Percentiles rank a stretch among this genome's conserved stretches.
phyloP scores from a whole-genome alignment of 768 basidiomycete species.

The Rhizopogon vesiculosus region DNA sequence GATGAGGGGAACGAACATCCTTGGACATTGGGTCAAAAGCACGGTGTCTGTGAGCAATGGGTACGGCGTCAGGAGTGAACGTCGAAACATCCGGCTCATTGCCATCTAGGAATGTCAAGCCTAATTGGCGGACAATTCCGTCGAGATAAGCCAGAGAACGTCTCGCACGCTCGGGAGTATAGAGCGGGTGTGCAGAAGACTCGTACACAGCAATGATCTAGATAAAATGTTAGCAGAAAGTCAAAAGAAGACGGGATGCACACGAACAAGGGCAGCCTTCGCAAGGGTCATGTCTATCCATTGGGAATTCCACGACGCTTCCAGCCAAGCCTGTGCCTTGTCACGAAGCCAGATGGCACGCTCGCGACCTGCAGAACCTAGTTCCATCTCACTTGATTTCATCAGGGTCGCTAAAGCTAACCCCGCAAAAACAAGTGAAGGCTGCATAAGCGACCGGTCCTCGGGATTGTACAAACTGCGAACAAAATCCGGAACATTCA shows the following conservation, averaged over 20 bases:
- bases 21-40: slow-evolving; percentile 23
- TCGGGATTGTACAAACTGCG: slow-evolving; percentile 46
- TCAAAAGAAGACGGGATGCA: background rate
- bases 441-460: slow-evolving; percentile 57
- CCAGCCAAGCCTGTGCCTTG: slow-evolving; percentile 50
- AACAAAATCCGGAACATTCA: slow-evolving; percentile 54
- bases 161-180: slow-evolving; percentile 50
- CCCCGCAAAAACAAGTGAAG: slow-evolving; percentile 62
- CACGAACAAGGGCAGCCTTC: slow-evolving; percentile 64
- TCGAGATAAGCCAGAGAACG: slow-evolving; percentile 57
- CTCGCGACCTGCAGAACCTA: slow-evolving; percentile 46
- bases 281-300: slow-evolving; percentile 63
- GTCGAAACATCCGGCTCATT: slow-evolving; percentile 47
- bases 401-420: slow-evolving; percentile 70
- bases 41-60: slow-evolving; percentile 35
- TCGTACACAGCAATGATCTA: slow-evolving; percentile 79
- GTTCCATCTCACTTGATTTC: slow-evolving; percentile 65
- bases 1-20: slow-evolving; percentile 24
- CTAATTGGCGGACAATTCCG: slow-evolving; percentile 51
- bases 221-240: slow-evolving; percentile 9
- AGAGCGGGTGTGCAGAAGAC: slow-evolving; percentile 64
- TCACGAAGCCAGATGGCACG: slow-evolving; percentile 56
- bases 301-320: slow-evolving; percentile 43
- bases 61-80: slow-evolving; percentile 49
- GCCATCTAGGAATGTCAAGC: slow-evolving; percentile 53